Conservation (phyloP, 148 eudicot species). For the Rhododendron ovatum region DNA sequence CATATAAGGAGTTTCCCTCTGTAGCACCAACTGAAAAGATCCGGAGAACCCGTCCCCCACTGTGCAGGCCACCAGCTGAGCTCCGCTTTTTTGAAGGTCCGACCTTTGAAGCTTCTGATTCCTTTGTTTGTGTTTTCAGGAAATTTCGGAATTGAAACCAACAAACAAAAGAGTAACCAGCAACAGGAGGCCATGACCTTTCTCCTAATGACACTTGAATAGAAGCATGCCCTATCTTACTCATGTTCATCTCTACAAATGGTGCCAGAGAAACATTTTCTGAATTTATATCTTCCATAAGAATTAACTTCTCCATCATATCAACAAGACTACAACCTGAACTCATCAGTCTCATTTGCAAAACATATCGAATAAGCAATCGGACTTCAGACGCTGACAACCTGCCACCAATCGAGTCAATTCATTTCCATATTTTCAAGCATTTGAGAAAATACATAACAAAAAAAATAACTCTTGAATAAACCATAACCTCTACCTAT, state of each 20-base stretch:
- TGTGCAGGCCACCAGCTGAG: constrained; percentile 35
- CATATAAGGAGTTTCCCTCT: constrained; percentile 69
- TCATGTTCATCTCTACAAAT: constrained; percentile 94
- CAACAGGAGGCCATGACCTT: constrained; percentile 99
- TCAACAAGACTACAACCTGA: constrained; percentile 68
- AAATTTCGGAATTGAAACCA: constrained; percentile 93
- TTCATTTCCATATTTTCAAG: constrained; percentile 7
- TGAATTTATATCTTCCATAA: constrained; percentile 70
- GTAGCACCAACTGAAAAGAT: constrained; percentile 88
- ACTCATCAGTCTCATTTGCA: constrained; percentile 72
- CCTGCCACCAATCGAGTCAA: constrained; percentile 41
- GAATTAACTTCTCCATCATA: constrained; percentile 88
- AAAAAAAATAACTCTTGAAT: neutral
- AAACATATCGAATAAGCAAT: constrained; percentile 64
- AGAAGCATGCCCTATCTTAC: constrained; percentile 88
- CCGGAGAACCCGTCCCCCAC: constrained; percentile 51
- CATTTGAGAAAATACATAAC: neutral
- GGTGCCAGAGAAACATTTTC: constrained; percentile 84
- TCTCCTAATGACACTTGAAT: constrained; percentile 94
- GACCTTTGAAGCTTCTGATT: constrained; percentile 45
- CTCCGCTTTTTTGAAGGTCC: constrained; percentile 41
- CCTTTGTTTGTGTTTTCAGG: constrained; percentile 54
- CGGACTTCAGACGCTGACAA: constrained; percentile 81
- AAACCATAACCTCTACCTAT: constrained; percentile 48
- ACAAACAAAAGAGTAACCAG: constrained; percentile 98